A percentile compares a stretch with the other conserved stretches of the same genome.
phyloP scores from a whole-genome alignment of 2,329 filamentous ascomycete genomes.

The Apiospora arundinis region DNA sequence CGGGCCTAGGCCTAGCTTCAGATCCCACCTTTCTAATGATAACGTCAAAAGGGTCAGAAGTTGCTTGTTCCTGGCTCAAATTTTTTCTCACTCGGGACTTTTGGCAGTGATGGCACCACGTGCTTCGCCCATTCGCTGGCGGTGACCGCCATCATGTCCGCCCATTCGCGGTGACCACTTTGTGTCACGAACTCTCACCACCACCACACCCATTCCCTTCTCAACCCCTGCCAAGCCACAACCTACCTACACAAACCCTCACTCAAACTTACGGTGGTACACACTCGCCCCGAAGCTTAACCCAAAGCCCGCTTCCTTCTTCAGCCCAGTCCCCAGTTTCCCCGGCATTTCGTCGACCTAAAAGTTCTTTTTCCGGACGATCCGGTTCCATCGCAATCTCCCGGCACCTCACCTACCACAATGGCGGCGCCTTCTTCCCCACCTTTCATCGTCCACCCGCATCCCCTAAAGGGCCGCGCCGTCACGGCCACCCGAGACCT shows the following conservation, averaged over 20 bases:
- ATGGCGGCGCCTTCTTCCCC: neutral
- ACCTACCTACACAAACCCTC: neutral
- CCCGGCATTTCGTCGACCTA: neutral
- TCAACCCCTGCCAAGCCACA: slow-evolving; percentile 12
- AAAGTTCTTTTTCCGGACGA: neutral
- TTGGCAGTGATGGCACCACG: neutral
- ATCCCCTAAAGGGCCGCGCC: slow-evolving; percentile 20
- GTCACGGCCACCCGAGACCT: slow-evolving; percentile 14
- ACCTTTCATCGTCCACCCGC: slow-evolving; percentile 5
- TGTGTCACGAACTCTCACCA: neutral
- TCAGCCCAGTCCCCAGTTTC: neutral
- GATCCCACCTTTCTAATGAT: slow-evolving; percentile 15
- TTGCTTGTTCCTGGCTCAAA: neutral
- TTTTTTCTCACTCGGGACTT: neutral
- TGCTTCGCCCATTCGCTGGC: neutral
- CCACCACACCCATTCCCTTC: neutral
- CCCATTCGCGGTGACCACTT: neutral
- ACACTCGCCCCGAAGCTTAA: neutral
- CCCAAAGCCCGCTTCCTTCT: neutral
- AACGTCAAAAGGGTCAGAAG: neutral
- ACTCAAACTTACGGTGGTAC: neutral
- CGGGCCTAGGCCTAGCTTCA: neutral
- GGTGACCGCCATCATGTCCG: neutral
- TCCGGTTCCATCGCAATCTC: neutral
- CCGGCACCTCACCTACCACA: slow-evolving; percentile 5